Conservation (phyloP, 768 basidiomycete genomes). For the Chlorophyllum brunneum region DNA sequence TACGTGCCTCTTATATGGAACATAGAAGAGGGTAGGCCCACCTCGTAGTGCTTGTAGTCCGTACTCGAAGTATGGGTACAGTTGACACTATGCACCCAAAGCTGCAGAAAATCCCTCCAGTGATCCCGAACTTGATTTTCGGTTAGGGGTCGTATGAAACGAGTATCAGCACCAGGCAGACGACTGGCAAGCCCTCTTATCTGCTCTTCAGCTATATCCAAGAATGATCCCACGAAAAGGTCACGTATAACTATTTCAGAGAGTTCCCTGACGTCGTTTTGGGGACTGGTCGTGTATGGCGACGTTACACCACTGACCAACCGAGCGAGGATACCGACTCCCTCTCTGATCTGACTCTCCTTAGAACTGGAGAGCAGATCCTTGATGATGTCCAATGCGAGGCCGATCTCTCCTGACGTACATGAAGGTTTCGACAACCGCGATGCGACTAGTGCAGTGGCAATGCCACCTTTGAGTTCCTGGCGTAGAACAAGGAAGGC, state of each 20-base stretch:
- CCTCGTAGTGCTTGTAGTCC: background rate
- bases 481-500: constrained; percentile 43
- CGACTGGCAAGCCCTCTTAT: background rate
- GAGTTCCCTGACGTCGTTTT: background rate
- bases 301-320: constrained; percentile 5
- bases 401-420: constrained; percentile 2
- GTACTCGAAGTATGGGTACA: background rate
- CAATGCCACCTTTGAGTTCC: constrained; percentile 42
- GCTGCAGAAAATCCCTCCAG: constrained; percentile 13
- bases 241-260: background rate
- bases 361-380: constrained; percentile 11
- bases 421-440: constrained; percentile 27
- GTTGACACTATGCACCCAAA: constrained; percentile 10
- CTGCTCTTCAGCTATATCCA: constrained; percentile 5
- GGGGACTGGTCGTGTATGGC: background rate
- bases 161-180: constrained; percentile 1
- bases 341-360: constrained; percentile 3
- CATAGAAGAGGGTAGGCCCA: background rate
- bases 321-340: constrained; percentile 3
- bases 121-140: constrained; percentile 16
- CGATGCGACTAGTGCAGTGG: constrained; percentile 33
- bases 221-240: constrained; percentile 12
- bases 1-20: background rate
- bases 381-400: constrained; percentile 11
- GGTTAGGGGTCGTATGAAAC: constrained; percentile 10